Evolutionary conservation across 768 basidiomycete species (phyloP), one percentile per base, ranked within the genome.

Genomic region (Kwoniella botswanensis): DNA sequence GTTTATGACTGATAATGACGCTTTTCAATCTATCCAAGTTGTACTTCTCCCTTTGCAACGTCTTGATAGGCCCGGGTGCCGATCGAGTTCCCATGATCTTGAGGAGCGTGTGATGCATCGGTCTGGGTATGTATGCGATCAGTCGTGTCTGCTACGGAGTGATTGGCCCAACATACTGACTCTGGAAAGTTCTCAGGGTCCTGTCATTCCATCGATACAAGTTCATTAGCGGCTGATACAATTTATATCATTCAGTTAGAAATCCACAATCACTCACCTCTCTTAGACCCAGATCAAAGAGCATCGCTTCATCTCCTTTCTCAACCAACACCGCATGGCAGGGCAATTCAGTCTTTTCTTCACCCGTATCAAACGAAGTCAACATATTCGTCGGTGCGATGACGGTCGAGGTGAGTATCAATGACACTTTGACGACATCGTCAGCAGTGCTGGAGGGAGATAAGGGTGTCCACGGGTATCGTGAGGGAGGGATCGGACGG

Each of bases 231-330:
- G 46, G 21, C 24, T 55, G 18, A 24, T 43, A 17, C 43, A 2
- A 2, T 15, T 24, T 29, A 5, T 10, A 13, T 15, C 43, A 6
- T 35, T 46, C 13, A 6, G 17, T 26, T 21, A 11, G 5, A 52
- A 21, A 52, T 35, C 35, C 50, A 52, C 50, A 52, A 52, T 9
- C 21, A 55, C 54, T n/a, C 56, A 73, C 68, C 55, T 58, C 56
- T 29, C 60, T 66, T 22, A 72, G 17, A 42, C 76, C 76, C 29
- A 71, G 26, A 69, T 77, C 76, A 58, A 70, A 77, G 4, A 77
- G 44, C 2, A 61, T 55, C 42, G 63, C 58, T 53, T 67, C 58
- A 35, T 70, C 71, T 21, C 61, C 63, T 41, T 72, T 67, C 24
- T 72, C 66, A 24, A 74, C 58, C 17, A 74, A 55, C 43, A 74